These are phyloP conservation scores for Pittosporum tobira DNA, from an alignment of 129 eudicot genomes.

Conservation along the genomic window DNA sequence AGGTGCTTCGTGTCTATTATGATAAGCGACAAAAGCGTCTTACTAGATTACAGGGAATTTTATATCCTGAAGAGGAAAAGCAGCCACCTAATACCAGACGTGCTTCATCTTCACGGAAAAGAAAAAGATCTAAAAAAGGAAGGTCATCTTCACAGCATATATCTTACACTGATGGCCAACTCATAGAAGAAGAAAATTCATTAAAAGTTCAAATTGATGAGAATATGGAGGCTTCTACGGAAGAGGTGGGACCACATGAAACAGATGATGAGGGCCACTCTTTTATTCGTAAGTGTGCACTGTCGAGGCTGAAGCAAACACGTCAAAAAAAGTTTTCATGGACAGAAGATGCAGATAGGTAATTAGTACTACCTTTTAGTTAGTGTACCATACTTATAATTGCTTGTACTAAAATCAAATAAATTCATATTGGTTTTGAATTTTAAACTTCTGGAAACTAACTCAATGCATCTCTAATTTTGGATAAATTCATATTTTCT, in stretches of 20 bases:
- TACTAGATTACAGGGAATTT: constrained; percentile 23
- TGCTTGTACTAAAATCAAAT: too few relatives aligned
- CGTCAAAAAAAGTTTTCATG: constrained; percentile 57
- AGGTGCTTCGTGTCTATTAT: constrained; percentile 33
- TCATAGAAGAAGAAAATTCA: constrained; percentile 25
- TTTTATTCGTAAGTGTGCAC: constrained; percentile 37
- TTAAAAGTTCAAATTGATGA: constrained; percentile 22
- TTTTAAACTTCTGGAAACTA: too few relatives aligned
- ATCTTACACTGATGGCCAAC: constrained; percentile 17
- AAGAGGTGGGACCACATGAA: constrained; percentile 33
- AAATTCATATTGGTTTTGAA: too few relatives aligned
- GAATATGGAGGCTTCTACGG: constrained; percentile 26
- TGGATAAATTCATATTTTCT: too few relatives aligned
- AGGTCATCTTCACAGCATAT: constrained; percentile 24
- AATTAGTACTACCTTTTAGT: too few relatives aligned
- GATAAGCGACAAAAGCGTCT: constrained; percentile 16
- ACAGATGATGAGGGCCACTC: constrained; percentile 27
- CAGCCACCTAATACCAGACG: constrained; percentile 15
- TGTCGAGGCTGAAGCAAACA: constrained; percentile 42
- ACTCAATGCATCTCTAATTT: too few relatives aligned
- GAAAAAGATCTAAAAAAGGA: constrained; percentile 32
- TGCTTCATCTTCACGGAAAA: constrained; percentile 30
- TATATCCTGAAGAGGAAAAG: constrained; percentile 18
- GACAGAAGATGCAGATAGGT: constrained; percentile 82
- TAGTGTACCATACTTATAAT: too few relatives aligned